These are phyloP conservation scores for Fusarium clavum DNA, from an alignment of 2,329 filamentous ascomycete genomes.

Conservation along the genomic window DNA sequence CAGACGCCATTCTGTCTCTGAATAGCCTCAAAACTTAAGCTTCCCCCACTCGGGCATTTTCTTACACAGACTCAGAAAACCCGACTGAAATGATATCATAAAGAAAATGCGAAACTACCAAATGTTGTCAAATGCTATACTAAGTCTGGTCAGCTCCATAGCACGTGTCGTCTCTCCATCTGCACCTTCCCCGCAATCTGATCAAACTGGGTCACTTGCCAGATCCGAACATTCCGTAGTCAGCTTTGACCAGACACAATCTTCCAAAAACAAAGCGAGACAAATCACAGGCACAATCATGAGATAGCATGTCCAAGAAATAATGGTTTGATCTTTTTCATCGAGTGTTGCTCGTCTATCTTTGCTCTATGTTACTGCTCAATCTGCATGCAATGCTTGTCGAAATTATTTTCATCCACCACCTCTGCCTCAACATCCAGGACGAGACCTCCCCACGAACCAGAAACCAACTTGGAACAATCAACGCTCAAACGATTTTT, in stretches of 20 bases:
- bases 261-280: constrained; percentile 1
- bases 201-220: constrained; percentile 11
- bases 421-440: constrained; percentile 12
- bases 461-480: constrained; percentile 38
- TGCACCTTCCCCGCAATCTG: constrained; percentile 32
- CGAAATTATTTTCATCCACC: constrained; percentile 28
- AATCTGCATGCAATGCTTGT: constrained; percentile 25
- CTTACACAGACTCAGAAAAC: neutral
- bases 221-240: constrained; percentile 21
- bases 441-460: constrained; percentile 16
- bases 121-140: neutral
- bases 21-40: neutral
- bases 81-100: neutral
- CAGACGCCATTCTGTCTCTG: neutral
- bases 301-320: constrained; percentile 1
- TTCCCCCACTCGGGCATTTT: neutral
- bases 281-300: neutral
- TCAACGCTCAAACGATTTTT: constrained; percentile 32
- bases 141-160: neutral
- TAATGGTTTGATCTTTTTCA: constrained; percentile 29
- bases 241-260: constrained; percentile 9
- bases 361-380: constrained; percentile 33
- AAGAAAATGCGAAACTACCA: constrained; percentile 12
- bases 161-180: constrained; percentile 21
- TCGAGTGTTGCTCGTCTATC: constrained; percentile 30